A percentile compares a stretch with the other conserved stretches of the same genome.
Conservation (phyloP, 441 rosid species). For the Populus hybrid region DNA sequence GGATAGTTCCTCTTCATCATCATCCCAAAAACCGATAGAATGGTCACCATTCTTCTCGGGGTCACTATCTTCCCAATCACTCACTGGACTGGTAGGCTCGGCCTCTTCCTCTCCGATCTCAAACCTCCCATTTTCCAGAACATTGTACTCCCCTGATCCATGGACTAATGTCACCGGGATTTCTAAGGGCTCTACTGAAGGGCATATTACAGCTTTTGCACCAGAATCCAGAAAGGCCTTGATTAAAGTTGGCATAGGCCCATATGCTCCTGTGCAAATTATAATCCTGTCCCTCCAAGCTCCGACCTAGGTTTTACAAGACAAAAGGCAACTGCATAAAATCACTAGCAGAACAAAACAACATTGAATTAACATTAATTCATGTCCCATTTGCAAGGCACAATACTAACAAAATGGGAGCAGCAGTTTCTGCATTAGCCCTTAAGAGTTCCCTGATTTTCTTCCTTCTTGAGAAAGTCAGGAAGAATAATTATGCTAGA, state of each 20-base stretch:
- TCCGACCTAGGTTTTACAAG: constrained; percentile 55
- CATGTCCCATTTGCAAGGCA: no score
- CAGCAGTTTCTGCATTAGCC: no score
- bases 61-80: constrained; percentile 98
- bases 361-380: no score
- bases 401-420: no score
- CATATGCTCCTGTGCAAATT: constrained; percentile 75
- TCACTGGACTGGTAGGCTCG: constrained; percentile 56
- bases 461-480: no score
- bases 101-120: constrained; percentile 86
- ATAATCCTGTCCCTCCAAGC: constrained; percentile 97
- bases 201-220: constrained; percentile 83
- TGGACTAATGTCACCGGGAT: constrained; percentile 40
- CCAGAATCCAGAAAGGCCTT: constrained; percentile 90
- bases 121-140: constrained; percentile 62
- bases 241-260: constrained; percentile 60
- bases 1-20: constrained; percentile 72
- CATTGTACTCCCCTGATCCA: constrained; percentile 48
- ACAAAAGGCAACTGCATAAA: constrained; percentile 2
- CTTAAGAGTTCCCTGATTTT: no score
- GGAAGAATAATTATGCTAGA: no score
- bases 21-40: constrained; percentile 60
- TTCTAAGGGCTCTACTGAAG: constrained; percentile 69
- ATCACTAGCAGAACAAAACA: not conserved
- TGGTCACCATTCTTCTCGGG: constrained; percentile 43